Evolutionary conservation across 257 asterid genomes (phyloP).

Genomic region (Handroanthus guayacan): DNA sequence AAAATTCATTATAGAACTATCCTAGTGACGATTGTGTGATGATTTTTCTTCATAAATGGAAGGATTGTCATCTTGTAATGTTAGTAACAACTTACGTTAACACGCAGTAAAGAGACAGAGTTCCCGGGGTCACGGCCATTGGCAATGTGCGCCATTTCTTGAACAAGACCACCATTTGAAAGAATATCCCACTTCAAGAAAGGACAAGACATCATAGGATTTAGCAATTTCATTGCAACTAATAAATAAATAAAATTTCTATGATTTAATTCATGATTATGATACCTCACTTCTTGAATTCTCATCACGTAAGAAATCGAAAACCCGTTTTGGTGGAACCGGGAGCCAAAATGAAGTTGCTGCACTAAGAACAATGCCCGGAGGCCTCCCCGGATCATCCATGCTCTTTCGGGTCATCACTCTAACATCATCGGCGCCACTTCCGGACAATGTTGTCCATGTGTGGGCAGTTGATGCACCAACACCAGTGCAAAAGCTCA

Average conservation of each 20-base stretch:
- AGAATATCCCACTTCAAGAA: slow-evolving; percentile 62
- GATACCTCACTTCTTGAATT: slow-evolving; percentile 61
- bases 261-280: neutral
- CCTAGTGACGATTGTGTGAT: too few species aligned
- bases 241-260: neutral
- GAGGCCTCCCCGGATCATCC: slow-evolving; percentile 70
- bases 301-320: slow-evolving; percentile 62
- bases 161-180: slow-evolving; percentile 56
- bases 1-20: too few species aligned
- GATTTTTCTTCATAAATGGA: too few species aligned
- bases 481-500: slow-evolving; percentile 62
- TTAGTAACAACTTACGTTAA: slow-evolving; percentile 44
- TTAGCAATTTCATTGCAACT: neutral
- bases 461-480: slow-evolving; percentile 71
- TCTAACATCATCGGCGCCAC: slow-evolving; percentile 61
- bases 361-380: slow-evolving; percentile 66
- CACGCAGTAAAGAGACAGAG: slow-evolving; percentile 53
- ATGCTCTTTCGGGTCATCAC: slow-evolving; percentile 65
- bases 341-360: slow-evolving; percentile 75
- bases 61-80: too few species aligned
- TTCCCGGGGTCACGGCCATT: slow-evolving; percentile 64
- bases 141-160: slow-evolving; percentile 70
- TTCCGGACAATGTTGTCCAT: slow-evolving; percentile 62
- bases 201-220: neutral
- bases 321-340: slow-evolving; percentile 52